phyloP scores from a whole-genome alignment of 257 asterid genomes.

The Penstemon davidsonii region DNA sequence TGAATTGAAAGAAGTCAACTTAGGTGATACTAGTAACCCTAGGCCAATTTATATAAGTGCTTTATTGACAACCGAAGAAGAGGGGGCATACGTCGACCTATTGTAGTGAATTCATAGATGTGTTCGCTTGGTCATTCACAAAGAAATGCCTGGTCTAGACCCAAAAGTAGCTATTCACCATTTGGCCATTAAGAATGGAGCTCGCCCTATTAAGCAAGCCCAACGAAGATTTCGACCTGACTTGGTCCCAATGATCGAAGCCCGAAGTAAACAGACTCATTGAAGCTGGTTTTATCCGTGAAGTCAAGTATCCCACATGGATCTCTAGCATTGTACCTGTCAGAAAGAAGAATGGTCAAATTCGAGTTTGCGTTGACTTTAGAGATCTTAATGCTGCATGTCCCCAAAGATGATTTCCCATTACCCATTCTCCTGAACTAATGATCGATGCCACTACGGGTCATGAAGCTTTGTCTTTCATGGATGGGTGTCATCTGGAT shows the following conservation, averaged over 20 bases:
- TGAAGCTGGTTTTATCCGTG: background rate
- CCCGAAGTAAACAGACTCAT: background rate
- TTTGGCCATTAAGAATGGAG: too few species aligned
- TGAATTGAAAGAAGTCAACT: background rate
- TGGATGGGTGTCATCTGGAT: too few species aligned
- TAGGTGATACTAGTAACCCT: too few species aligned
- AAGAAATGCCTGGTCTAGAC: background rate
- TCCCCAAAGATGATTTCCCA: background rate
- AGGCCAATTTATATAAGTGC: too few species aligned
- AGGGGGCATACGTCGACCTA: too few species aligned
- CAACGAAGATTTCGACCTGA: background rate
- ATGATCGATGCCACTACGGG: conserved; percentile 10
- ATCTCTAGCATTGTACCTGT: background rate
- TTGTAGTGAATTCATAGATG: background rate
- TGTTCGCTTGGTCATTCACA: background rate
- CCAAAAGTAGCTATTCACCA: too few species aligned
- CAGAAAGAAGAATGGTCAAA: conserved; percentile 3
- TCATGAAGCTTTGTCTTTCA: too few species aligned
- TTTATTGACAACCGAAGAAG: too few species aligned
- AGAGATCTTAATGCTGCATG: background rate
- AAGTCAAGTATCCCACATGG: background rate
- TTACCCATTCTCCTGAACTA: background rate
- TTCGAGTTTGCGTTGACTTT: background rate
- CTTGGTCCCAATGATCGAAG: background rate
- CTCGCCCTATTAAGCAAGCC: too few species aligned